Percentiles rank a stretch among this genome's conserved stretches.
Conservation (phyloP, 2,329 filamentous ascomycete species). For the Xylaria multiplex region DNA sequence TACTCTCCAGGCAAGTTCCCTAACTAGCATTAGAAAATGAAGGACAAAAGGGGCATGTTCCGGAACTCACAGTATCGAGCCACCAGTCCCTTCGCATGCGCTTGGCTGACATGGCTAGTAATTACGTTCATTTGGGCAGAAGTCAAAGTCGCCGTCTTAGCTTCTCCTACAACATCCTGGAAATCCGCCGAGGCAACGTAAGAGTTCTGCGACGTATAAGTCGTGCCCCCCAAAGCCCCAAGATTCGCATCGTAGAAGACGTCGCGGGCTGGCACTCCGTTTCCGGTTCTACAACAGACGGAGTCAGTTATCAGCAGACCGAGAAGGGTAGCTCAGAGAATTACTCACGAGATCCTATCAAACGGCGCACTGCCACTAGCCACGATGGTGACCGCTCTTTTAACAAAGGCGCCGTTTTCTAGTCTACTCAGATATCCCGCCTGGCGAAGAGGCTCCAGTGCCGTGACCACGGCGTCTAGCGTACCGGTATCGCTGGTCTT, state of each 20-base stretch:
- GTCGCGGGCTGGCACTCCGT: slow-evolving; percentile 43
- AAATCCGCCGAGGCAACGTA: slow-evolving; percentile 47
- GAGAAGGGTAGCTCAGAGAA: background rate
- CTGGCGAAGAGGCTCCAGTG: slow-evolving; percentile 45
- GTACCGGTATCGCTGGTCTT: slow-evolving; percentile 43
- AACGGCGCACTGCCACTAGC: slow-evolving; percentile 46
- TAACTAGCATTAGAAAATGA: slow-evolving; percentile 34
- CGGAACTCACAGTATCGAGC: slow-evolving; percentile 47
- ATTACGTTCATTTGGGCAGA: slow-evolving; percentile 29
- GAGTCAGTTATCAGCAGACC: slow-evolving; percentile 1
- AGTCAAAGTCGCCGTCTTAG: slow-evolving; percentile 36
- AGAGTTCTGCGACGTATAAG: slow-evolving; percentile 42
- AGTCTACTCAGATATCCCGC: slow-evolving; percentile 45
- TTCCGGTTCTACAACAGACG: slow-evolving; percentile 26
- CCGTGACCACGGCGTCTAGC: slow-evolving; percentile 44
- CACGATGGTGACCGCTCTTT: slow-evolving; percentile 44
- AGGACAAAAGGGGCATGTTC: background rate
- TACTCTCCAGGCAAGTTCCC: slow-evolving; percentile 46
- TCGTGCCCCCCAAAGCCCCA: slow-evolving; percentile 34
- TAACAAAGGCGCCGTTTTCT: slow-evolving; percentile 40
- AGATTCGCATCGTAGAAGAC: slow-evolving; percentile 47
- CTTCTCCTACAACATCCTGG: slow-evolving; percentile 40
- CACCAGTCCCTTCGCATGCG: slow-evolving; percentile 43
- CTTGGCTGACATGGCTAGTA: slow-evolving; percentile 39
- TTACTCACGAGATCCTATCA: slow-evolving; percentile 38